Base-by-base conservation (phyloP, 2,329 filamentous ascomycete genomes). In the Fusarium denticulatum region DNA sequence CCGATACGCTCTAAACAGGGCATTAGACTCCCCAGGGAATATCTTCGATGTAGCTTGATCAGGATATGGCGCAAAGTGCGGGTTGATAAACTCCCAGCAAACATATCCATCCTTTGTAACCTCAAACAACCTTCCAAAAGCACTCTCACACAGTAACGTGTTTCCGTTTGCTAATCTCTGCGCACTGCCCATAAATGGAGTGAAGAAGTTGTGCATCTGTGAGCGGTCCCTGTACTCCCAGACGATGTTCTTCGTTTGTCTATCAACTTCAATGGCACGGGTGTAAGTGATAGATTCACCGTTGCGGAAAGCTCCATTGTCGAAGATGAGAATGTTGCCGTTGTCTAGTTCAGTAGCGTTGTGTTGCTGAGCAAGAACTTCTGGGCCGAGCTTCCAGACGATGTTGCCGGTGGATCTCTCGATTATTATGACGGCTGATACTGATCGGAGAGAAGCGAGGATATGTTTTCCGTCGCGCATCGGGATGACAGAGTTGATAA, bases 311-410 rank as follows among this genome's bases (percentile, higher is more conserved):
- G 78, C 75, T 16, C 79, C 78, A 16, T 80, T 59, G n/a, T 80
- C 78, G 24, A 80, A 80, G 36, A 80, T 77, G 39, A 80, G 74
- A 24, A 80, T 80, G 45, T 79, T 80, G 14, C 79, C 79, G n/a
- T 77, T 80, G 0, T 77, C 73, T 0, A 80, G 71, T 45, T 80
- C 78, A 1, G 73, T 80, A 2, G 78, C 78, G 16, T 79, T 80
- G 65, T 80, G 79, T 39, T 80, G 78, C 60, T 80, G 79, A 1
- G 78, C 78, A 2, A 80, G 68, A 7, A 76, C 56, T 5, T 75
- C 70, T 3, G 76, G 30, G 0, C 67, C 73, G 10, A 80, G 36
- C 9, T 75, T 78, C 79, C 78, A 80, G 13, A 78, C 74, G 20
- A 80, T 80, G 26, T 77, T 52, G 6, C 78, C 79, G 0, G 78